Base-by-base conservation (phyloP, 2,329 filamentous ascomycete species). In the Pseudonectria foliicola region DNA sequence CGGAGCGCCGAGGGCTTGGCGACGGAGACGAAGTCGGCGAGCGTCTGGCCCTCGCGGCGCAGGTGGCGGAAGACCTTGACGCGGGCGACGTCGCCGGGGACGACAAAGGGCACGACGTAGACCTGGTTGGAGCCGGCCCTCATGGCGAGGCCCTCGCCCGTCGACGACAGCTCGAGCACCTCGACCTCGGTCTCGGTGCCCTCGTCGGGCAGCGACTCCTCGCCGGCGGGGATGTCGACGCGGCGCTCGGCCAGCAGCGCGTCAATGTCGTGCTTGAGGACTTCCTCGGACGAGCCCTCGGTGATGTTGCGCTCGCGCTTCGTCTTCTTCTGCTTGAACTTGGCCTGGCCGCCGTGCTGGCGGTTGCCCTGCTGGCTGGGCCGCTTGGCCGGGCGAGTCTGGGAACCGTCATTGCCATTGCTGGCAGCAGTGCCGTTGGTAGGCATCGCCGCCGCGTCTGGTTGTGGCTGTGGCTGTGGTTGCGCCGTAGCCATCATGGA, bases 41-140 rank as follows among this genome's bases (percentile, higher is more conserved):
- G 67, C 14, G 81, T 82, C 61, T 93, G 88, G 34, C 74, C 70
- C 29, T 82, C 72, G 10, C 74, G 59, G 13, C 59, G 62, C 30
- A 82, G 65, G 56, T 94, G 85, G 34, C 77, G 82, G 57, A 83
- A 80, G 29, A 93, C 79, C 57, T 88, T 93, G 42, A 84, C 83
- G 38, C 75, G 77, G 39, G 85, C 81, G 3, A 68, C 72, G 59
- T 98, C 92, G 21, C 92, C 92, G 0, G 92, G 89, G 2, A 90
- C 73, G 14, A 82, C 75, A 56, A 95, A 98, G 4, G 90, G 88
- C 2, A 96, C 82, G 33, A 92, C 81, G 54, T 89, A 95, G 58
- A 95, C 69, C 40, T 72, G 73, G 35, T 59, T 53, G 62, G 64
- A 82, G 40, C 76, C 73, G 18, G 76, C 64, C n/a, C 77, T 74